Percentiles rank a stretch among this genome's conserved stretches.
Evolutionary conservation across 441 rosid genomes (phyloP).

Genomic region (Pelargonium cotyledonis): DNA sequence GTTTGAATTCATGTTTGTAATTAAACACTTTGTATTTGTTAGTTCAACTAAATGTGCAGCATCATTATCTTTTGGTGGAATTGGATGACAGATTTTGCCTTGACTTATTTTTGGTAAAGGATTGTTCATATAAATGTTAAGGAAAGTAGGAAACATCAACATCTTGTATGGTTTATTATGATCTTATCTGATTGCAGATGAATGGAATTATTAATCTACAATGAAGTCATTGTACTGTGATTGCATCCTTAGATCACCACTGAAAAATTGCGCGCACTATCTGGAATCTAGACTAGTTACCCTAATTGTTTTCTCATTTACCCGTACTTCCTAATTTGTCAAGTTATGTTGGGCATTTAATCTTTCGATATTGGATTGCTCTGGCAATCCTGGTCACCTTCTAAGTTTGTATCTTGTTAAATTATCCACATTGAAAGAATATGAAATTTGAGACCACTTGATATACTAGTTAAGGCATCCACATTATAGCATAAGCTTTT

Average conservation of each 20-base stretch:
- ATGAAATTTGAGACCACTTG: no score
- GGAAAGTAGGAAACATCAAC: neutral
- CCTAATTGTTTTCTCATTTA: no score
- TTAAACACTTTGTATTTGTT: neutral
- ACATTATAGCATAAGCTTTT: no score
- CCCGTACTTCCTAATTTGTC: neutral
- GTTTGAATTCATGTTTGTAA: conserved; percentile 9
- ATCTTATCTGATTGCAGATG: neutral
- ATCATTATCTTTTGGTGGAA: neutral
- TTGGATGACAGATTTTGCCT: neutral
- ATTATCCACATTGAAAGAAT: neutral
- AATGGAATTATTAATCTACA: neutral
- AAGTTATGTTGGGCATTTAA: neutral
- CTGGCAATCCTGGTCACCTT: conserved; percentile 5
- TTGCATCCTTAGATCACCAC: neutral
- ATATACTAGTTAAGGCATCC: no score
- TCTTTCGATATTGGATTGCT: conserved; percentile 16
- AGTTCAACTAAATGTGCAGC: neutral
- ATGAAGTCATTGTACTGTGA: neutral
- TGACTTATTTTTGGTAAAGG: neutral
- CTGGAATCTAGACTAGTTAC: no score
- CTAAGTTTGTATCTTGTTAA: conserved; percentile 8
- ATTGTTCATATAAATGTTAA: neutral
- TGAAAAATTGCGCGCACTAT: neutral
- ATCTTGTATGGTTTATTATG: neutral